Percentiles rank a stretch among this genome's conserved stretches.
Evolutionary conservation across 495 filamentous ascomycete species (phyloP).

Genomic region (Schizothecium vesticola): DNA sequence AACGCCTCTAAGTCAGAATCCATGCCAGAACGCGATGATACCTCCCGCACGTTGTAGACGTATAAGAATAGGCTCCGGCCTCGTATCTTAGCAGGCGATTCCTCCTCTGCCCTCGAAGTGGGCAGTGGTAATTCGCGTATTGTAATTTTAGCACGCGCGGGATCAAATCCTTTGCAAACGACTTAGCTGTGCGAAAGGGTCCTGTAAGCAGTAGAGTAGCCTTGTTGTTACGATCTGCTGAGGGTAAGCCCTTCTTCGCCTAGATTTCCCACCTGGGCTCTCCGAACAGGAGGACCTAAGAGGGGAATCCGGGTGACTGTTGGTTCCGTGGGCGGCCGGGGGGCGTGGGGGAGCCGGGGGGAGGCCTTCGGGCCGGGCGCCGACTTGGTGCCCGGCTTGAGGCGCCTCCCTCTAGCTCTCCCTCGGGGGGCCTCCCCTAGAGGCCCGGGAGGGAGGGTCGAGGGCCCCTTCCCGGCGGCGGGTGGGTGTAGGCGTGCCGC

Average conservation of each 20-base stretch:
- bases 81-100: slow-evolving; percentile 47
- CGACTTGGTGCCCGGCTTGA: too few species aligned
- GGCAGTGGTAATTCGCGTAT: slow-evolving; percentile 40
- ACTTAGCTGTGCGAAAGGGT: slow-evolving; percentile 53
- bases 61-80: slow-evolving; percentile 60
- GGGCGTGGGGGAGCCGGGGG: not conserved
- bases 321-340: not conserved
- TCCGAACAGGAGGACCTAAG: not conserved
- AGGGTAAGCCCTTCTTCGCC: slow-evolving; percentile 53
- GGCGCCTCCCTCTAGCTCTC: too few species aligned
- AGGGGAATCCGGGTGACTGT: not conserved
- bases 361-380: too few species aligned
- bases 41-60: slow-evolving; percentile 57
- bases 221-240: slow-evolving; percentile 61
- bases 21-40: slow-evolving; percentile 58
- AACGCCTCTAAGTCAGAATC: slow-evolving; percentile 68
- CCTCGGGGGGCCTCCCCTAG: too few species aligned
- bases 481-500: too few species aligned
- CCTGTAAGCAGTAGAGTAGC: slow-evolving; percentile 59
- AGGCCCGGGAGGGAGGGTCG: too few species aligned
- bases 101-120: slow-evolving; percentile 23
- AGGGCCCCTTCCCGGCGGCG: too few species aligned
- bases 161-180: slow-evolving; percentile 63
- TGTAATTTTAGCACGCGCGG: slow-evolving; percentile 57
- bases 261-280: slow-evolving; percentile 37